Conservation (phyloP, 257 asterid genomes). For the Solanum sitiens region DNA sequence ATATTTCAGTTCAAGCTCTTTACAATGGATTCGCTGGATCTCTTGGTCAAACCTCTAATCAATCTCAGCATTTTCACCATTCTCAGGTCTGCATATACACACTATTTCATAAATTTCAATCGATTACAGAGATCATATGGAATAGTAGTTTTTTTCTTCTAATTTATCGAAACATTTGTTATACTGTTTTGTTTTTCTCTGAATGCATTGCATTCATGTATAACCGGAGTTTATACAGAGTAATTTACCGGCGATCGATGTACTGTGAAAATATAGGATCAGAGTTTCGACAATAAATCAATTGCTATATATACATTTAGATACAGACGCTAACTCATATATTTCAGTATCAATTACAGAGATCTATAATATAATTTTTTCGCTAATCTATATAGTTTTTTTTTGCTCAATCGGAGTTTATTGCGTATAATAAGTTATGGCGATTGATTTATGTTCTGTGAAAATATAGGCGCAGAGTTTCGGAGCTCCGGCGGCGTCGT, state of each 20-base stretch:
- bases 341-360: background rate
- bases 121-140: background rate
- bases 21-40: constrained; percentile 73
- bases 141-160: background rate
- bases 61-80: constrained; percentile 49
- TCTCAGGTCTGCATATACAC: background rate
- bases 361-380: background rate
- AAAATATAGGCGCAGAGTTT: constrained; percentile 26
- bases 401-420: background rate
- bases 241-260: background rate
- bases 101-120: background rate
- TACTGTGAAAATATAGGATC: background rate
- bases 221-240: background rate
- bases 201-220: background rate
- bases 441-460: background rate
- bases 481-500: constrained; percentile 15
- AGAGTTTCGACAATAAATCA: background rate
- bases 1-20: constrained; percentile 52
- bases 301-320: no score
- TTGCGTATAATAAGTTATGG: background rate
- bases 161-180: background rate
- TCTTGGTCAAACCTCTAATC: constrained; percentile 52
- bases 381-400: background rate
- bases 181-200: background rate
- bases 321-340: background rate